Evolutionary conservation across 73 alveolate genomes (phyloP), one percentile per base, ranked within the genome.

Genomic region (Paramecium caudatum): DNA sequence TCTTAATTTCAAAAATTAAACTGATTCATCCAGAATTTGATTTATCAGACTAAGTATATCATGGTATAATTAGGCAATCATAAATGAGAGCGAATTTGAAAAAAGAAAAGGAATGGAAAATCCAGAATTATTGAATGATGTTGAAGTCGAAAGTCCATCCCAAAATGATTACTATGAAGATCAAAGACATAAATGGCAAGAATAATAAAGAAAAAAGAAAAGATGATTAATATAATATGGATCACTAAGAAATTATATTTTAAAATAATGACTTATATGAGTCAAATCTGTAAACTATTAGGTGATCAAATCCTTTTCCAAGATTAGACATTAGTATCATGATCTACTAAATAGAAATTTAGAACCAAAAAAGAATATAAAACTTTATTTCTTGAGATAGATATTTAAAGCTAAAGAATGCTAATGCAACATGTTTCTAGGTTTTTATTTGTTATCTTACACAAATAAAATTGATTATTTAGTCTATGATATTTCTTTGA

Each of bases 371-470:
- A n/a, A n/a, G n/a, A n/a, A n/a, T n/a, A n/a, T n/a, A n/a, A n/a
- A n/a, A n/a, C n/a, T n/a, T n/a, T n/a, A n/a, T n/a, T n/a, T n/a
- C n/a, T n/a, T n/a, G n/a, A n/a, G n/a, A n/a, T n/a, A n/a, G n/a
- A n/a, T n/a, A n/a, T n/a, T n/a, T n/a, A n/a, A n/a, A n/a, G n/a
- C 98, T 98, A 97, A 84, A 97, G 99, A 82, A 97, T n/a, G n/a
- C 99, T 94, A 97, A 98, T 78, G 98, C 99, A 39, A 39, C 5
- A 39, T 39, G 9, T 39, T 39, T 39, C 48, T 6, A 39, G 9
- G 9, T 39, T 39, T 39, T 6, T 6, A 39, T 39, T 6, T 5
- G 48, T 9, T 6, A 39, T 39, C 48, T 9, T 39, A 39, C 48
- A 39, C 48, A 6, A 39, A 39, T 6, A 39, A 6, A 39, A 39